Percentiles rank a stretch among this genome's conserved stretches.
These are phyloP conservation scores for Chlamydomonas eustigma DNA, from an alignment of 139 green algal genomes.

Conservation along the genomic window DNA sequence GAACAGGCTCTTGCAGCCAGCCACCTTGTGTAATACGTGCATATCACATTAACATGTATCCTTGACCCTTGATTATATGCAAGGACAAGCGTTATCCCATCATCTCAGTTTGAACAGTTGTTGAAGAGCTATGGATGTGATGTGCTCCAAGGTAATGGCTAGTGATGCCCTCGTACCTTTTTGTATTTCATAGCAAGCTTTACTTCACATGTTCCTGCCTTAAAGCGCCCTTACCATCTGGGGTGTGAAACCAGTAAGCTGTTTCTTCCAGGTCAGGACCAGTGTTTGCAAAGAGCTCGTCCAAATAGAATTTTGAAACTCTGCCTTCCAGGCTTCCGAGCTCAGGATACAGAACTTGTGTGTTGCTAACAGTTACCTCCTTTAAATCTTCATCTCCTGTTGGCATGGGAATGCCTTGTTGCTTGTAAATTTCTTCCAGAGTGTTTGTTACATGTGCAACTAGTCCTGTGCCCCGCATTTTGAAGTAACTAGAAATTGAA, in stretches of 20 bases:
- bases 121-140: no score
- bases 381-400: neutral
- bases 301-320: constrained; percentile 21
- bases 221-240: constrained; percentile 25
- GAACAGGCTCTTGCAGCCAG: neutral
- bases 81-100: no score
- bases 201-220: no score
- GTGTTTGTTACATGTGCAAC: neutral
- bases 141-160: no score
- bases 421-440: constrained; percentile 10
- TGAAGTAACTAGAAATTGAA: no score
- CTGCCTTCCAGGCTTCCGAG: constrained; percentile 22
- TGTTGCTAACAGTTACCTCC: neutral
- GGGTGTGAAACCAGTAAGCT: constrained; percentile 48
- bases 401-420: neutral
- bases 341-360: constrained; percentile 32
- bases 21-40: no score
- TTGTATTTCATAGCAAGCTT: no score
- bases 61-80: no score
- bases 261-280: constrained; percentile 37
- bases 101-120: no score
- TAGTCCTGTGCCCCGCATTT: no score
- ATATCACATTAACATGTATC: no score
- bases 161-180: no score
- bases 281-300: constrained; percentile 27